phyloP scores from a whole-genome alignment of 768 basidiomycete genomes.

The Cyathus striatus region DNA sequence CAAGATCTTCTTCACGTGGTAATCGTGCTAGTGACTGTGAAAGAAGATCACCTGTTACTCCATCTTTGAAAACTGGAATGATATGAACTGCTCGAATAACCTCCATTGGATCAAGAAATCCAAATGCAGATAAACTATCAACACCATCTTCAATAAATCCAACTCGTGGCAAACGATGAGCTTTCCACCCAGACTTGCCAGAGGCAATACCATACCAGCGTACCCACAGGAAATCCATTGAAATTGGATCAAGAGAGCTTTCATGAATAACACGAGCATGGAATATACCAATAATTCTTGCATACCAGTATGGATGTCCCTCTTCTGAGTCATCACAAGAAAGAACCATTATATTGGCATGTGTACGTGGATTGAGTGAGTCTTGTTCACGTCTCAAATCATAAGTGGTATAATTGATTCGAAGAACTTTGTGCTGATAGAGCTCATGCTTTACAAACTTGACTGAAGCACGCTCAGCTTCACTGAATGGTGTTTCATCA shows the following conservation, averaged over 20 bases:
- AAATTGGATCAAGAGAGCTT: background rate
- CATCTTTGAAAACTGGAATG: conserved; percentile 30
- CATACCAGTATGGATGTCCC: conserved; percentile 16
- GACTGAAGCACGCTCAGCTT: conserved; percentile 14
- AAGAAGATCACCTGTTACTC: conserved; percentile 9
- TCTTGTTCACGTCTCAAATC: conserved; percentile 36
- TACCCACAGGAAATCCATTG: conserved; percentile 24
- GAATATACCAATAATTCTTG: conserved; percentile 17
- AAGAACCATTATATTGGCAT: conserved; percentile 29
- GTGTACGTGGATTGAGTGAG: conserved; percentile 26
- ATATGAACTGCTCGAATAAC: conserved; percentile 36
- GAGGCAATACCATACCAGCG: conserved; percentile 12
- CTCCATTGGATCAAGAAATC: conserved; percentile 38
- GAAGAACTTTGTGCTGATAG: conserved; percentile 11
- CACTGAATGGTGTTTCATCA: conserved; percentile 12
- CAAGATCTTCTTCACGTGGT: conserved; percentile 11
- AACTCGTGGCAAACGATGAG: conserved; percentile 13
- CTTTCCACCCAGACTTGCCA: conserved; percentile 4
- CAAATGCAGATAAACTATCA: conserved; percentile 24
- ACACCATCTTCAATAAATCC: conserved; percentile 24
- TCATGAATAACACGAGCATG: conserved; percentile 16
- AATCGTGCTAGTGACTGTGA: conserved; percentile 9
- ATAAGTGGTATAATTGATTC: conserved; percentile 21
- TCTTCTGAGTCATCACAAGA: conserved; percentile 11
- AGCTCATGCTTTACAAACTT: conserved; percentile 9